These are phyloP conservation scores for Crithidia thermophila DNA, from an alignment of 208 protist genomes.

Conservation along the genomic window DNA sequence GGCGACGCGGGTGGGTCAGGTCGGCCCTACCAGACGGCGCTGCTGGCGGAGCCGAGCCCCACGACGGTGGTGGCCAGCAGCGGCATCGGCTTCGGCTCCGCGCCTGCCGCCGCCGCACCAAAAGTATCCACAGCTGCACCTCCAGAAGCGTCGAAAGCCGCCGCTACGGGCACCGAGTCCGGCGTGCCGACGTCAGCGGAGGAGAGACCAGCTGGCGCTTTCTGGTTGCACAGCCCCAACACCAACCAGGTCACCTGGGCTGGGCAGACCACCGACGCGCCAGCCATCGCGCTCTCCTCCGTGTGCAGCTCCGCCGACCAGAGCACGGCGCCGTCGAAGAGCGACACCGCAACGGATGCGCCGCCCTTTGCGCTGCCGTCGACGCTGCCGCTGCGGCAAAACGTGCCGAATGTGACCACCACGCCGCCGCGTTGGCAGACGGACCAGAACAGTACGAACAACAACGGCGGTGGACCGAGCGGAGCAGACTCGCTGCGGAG, in stretches of 20 bases:
- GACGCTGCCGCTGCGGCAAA: neutral
- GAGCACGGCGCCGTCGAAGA: neutral
- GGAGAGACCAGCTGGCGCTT: too few relatives aligned
- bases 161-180: too few relatives aligned
- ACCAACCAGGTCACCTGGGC: neutral
- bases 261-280: too few relatives aligned
- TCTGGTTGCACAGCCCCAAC: too few relatives aligned
- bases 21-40: conserved; percentile 7
- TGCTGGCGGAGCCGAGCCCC: conserved; percentile 21
- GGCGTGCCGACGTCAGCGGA: neutral
- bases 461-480: too few relatives aligned
- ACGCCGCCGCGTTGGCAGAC: too few relatives aligned
- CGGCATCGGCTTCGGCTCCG: conserved; percentile 24
- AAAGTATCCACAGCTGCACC: neutral
- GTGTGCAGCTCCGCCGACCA: neutral
- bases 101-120: neutral
- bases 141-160: neutral
- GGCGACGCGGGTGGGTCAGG: too few relatives aligned
- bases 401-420: too few relatives aligned
- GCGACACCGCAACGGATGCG: neutral
- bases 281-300: too few relatives aligned
- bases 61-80: neutral
- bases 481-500: too few relatives aligned
- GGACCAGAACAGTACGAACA: too few relatives aligned
- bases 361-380: neutral